These are phyloP conservation scores for Fusarium sororula DNA, from an alignment of 2,329 filamentous ascomycete genomes.

Conservation along the genomic window DNA sequence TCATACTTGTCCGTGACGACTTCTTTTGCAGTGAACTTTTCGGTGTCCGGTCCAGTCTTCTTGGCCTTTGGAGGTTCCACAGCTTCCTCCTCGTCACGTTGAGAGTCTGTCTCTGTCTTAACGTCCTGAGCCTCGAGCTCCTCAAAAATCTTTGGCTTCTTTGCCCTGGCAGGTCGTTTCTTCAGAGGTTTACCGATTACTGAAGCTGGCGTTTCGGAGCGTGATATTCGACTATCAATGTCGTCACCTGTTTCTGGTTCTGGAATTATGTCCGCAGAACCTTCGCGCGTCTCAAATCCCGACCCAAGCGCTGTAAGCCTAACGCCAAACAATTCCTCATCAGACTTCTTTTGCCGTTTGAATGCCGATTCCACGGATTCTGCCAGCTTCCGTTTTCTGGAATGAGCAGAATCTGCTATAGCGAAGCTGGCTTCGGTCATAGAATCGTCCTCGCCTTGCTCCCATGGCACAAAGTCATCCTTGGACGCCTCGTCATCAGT, in stretches of 20 bases:
- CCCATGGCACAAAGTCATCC: slow-evolving; percentile 59
- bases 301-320: slow-evolving; percentile 63
- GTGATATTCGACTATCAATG: slow-evolving; percentile 50
- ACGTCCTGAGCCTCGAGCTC: slow-evolving; percentile 70
- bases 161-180: slow-evolving; percentile 65
- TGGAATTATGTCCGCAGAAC: slow-evolving; percentile 60
- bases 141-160: slow-evolving; percentile 81
- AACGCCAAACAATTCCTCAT: slow-evolving; percentile 80
- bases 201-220: slow-evolving; percentile 58
- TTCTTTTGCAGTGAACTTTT: slow-evolving; percentile 44
- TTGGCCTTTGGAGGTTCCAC: slow-evolving; percentile 25
- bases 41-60: slow-evolving; percentile 4
- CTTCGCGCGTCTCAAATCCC: slow-evolving; percentile 57
- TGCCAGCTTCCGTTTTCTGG: slow-evolving; percentile 79
- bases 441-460: slow-evolving; percentile 67
- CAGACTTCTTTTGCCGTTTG: slow-evolving; percentile 82
- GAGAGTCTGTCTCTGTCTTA: slow-evolving; percentile 59
- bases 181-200: slow-evolving; percentile 60
- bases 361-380: slow-evolving; percentile 71
- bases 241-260: slow-evolving; percentile 59
- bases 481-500: slow-evolving; percentile 66
- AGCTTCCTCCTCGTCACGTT: slow-evolving; percentile 50
- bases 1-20: slow-evolving; percentile 53
- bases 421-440: slow-evolving; percentile 79
- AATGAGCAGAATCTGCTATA: slow-evolving; percentile 63